phyloP scores from a whole-genome alignment of 73 alveolate species.

The Paramecium sonneborni region DNA sequence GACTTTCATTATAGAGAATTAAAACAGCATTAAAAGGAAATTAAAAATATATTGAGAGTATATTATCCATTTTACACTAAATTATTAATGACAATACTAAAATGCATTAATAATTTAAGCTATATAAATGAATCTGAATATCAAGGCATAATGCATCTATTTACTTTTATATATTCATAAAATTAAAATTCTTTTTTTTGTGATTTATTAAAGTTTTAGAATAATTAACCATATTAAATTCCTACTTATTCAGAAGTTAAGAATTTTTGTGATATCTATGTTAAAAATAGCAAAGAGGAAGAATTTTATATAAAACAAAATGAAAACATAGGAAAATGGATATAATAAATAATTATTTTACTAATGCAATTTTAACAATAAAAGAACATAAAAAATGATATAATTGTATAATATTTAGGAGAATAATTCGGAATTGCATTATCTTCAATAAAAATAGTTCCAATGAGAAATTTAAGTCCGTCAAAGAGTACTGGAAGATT shows the following conservation, averaged over 20 bases:
- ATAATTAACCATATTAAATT: not conserved
- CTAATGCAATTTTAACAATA: not conserved
- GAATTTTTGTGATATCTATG: conserved; percentile 2
- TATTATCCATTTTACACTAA: conserved; percentile 30
- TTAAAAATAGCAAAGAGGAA: not conserved
- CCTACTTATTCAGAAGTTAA: not conserved
- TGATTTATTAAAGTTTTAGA: not conserved
- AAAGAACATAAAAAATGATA: not conserved
- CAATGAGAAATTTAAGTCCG: not conserved
- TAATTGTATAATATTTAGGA: not conserved
- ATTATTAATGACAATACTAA: not conserved
- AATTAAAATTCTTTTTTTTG: not conserved
- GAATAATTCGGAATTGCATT: not conserved
- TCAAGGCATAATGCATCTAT: conserved; percentile 17
- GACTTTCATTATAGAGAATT: not conserved
- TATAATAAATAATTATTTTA: not conserved
- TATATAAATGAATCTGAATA: not conserved
- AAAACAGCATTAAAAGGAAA: not conserved
- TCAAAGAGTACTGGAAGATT: not conserved
- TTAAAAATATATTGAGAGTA: not conserved
- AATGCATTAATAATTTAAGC: not conserved
- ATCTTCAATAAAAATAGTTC: not conserved
- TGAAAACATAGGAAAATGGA: not conserved
- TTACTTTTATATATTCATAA: not conserved
- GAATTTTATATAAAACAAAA: not conserved